Base-by-base conservation (phyloP, 2,329 filamentous ascomycete genomes). In the Neospermospora avenae region DNA sequence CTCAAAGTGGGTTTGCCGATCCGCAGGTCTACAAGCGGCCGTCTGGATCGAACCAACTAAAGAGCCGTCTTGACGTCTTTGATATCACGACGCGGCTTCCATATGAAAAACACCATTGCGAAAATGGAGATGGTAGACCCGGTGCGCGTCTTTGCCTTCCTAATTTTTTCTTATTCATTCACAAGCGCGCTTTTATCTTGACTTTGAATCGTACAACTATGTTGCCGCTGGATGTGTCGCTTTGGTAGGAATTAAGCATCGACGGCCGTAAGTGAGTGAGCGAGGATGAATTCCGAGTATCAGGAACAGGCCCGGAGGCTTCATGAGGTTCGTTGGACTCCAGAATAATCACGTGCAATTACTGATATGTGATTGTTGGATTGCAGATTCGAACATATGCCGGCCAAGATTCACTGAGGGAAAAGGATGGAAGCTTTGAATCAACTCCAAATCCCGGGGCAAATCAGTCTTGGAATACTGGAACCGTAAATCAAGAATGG, bases 291-390 rank as follows among this genome's bases (percentile, higher is more conserved):
- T 39, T 37, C 42, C 42, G 41, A 48, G 37, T 49, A 46, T 24
- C 28, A 41, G 54, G 42, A 56, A 35, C 35, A 46, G 54, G 54
- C 54, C 20, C 28, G 42, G 42, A 56, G 42, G 42, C 25, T 46
- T n/a, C 34, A 48, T 18, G 54, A 56, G 54, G 54, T 56, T 13
- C 28, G 54, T 28, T 24, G 4, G 28, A 31, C 2, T 4, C 22
- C 3, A 28, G 25, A 3, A 18, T 16, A 25, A 31, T 56, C 54
- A 56, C 54, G 54, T 56, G 54, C 16, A n/a, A 22, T n/a, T 24
- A 20, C 51, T 41, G 31, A 45, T 39, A 18, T 46, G 3, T 48
- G 54, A 31, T 34, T 24, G 8, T 51, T 49, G 28, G 28, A 14
- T 31, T 51, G 31, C 22, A 51, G 48, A 35, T 51, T 51, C 48